A percentile compares a stretch with the other conserved stretches of the same genome.
phyloP scores from a whole-genome alignment of 2,329 filamentous ascomycete genomes.

The Plenodomus biglobosus region DNA sequence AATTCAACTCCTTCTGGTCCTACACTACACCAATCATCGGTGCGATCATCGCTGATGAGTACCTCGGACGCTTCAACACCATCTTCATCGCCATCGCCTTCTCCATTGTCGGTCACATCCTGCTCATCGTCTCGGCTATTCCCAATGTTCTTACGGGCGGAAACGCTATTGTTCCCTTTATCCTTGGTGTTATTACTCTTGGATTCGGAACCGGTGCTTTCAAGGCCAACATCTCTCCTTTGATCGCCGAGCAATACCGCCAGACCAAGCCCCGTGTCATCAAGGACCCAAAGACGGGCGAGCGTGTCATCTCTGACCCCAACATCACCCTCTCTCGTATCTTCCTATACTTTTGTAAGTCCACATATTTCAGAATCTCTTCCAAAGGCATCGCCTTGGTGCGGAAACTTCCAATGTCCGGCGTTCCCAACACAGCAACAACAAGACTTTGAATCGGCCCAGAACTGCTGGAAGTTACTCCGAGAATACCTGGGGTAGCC shows the following conservation, averaged over 20 bases:
- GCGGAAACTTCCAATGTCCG: no score
- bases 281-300: slow-evolving; percentile 56
- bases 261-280: slow-evolving; percentile 61
- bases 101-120: slow-evolving; percentile 56
- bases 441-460: no score
- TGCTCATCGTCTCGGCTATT: slow-evolving; percentile 57
- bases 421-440: no score
- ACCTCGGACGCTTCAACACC: slow-evolving; percentile 64
- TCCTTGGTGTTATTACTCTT: slow-evolving; percentile 53
- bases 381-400: no score
- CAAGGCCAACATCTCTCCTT: slow-evolving; percentile 57
- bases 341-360: slow-evolving; percentile 44
- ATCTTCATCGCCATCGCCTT: slow-evolving; percentile 55
- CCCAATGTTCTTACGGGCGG: slow-evolving; percentile 50
- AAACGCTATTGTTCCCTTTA: slow-evolving; percentile 54
- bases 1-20: slow-evolving; percentile 46
- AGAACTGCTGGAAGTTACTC: no score
- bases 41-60: slow-evolving; percentile 60
- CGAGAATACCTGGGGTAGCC: no score
- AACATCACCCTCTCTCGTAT: slow-evolving; percentile 68
- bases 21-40: slow-evolving; percentile 52
- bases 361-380: slow-evolving; percentile 23
- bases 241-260: slow-evolving; percentile 70
- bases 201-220: slow-evolving; percentile 53
- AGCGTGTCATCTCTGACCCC: slow-evolving; percentile 71